These are phyloP conservation scores for Suhomyces chickasaworum DNA, from an alignment of 1,139 yeast species.

Conservation along the genomic window DNA sequence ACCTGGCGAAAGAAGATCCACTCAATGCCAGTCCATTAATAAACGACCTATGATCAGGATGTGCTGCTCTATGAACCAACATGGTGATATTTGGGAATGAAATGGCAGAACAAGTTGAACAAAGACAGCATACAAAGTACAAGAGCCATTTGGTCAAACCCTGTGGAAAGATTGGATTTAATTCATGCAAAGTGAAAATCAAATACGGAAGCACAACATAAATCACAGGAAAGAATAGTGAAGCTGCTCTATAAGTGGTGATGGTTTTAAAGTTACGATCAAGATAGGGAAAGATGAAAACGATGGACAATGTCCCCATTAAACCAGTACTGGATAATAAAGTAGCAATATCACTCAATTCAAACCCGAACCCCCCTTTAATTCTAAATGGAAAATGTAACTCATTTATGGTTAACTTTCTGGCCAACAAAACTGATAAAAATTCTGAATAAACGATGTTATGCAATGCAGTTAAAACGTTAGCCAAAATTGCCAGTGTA, in stretches of 20 bases:
- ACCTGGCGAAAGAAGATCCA: conserved; percentile 56
- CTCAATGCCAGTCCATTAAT: conserved; percentile 53
- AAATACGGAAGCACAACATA: conserved; percentile 26
- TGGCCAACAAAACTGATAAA: conserved; percentile 27
- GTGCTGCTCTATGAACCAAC: conserved; percentile 51
- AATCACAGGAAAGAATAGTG: conserved; percentile 26
- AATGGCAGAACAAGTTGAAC: conserved; percentile 23
- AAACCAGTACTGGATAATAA: conserved; percentile 30
- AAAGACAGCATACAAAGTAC: conserved; percentile 23
- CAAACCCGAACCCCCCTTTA: conserved; percentile 27
- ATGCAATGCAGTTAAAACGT: conserved; percentile 24
- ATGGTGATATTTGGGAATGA: conserved; percentile 46
- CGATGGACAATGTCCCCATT: conserved; percentile 27
- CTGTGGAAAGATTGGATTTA: conserved; percentile 19
- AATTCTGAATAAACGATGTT: conserved; percentile 25
- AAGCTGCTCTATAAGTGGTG: conserved; percentile 24
- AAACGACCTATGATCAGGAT: conserved; percentile 50
- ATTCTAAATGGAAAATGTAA: conserved; percentile 24
- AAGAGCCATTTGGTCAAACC: conserved; percentile 17
- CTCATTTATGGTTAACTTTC: conserved; percentile 16
- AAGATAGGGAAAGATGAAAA: conserved; percentile 27
- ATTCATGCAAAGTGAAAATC: conserved; percentile 24
- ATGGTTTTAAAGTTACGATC: conserved; percentile 27
- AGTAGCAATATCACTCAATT: conserved; percentile 25
- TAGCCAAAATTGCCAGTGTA: conserved; percentile 23